phyloP scores from a whole-genome alignment of 495 filamentous ascomycete genomes.

The Penicillium crystallinum region DNA sequence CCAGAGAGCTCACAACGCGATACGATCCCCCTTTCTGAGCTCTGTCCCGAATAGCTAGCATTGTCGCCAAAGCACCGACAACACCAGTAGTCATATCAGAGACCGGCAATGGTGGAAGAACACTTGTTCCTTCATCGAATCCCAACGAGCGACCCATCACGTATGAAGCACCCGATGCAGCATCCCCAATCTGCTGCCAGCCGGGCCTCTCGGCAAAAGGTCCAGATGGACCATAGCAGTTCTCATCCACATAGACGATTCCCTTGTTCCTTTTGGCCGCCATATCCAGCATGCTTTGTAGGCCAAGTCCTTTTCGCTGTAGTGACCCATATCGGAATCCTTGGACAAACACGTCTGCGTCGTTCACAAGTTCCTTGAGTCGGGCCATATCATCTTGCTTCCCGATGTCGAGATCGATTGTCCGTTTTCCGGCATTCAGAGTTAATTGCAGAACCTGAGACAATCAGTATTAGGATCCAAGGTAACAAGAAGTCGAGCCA shows the following conservation, averaged over 20 bases:
- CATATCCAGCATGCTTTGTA: constrained; percentile 45
- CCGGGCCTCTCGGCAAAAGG: constrained; percentile 35
- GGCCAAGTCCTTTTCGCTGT: constrained; percentile 48
- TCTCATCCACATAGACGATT: constrained; percentile 59
- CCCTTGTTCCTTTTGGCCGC: constrained; percentile 43
- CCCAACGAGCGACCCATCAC: constrained; percentile 41
- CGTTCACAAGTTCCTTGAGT: constrained; percentile 41
- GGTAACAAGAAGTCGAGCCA: background rate
- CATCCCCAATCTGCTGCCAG: constrained; percentile 46
- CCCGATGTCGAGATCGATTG: constrained; percentile 45
- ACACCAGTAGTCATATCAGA: constrained; percentile 63
- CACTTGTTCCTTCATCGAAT: constrained; percentile 55
- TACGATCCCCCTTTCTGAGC: constrained; percentile 26
- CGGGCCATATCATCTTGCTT: constrained; percentile 36
- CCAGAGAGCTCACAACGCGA: constrained; percentile 21
- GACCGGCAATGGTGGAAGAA: constrained; percentile 66
- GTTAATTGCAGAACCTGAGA: constrained; percentile 31
- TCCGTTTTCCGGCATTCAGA: constrained; percentile 55
- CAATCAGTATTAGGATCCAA: background rate
- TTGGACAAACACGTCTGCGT: constrained; percentile 54
- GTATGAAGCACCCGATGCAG: constrained; percentile 20
- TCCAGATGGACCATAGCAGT: constrained; percentile 53
- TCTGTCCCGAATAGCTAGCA: constrained; percentile 37
- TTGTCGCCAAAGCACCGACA: constrained; percentile 50
- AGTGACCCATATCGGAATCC: constrained; percentile 51